Evolutionary conservation across 805 yeast genomes (phyloP), one percentile per base, ranked within the genome.

Genomic region (Metschnikowia santaceciliae): DNA sequence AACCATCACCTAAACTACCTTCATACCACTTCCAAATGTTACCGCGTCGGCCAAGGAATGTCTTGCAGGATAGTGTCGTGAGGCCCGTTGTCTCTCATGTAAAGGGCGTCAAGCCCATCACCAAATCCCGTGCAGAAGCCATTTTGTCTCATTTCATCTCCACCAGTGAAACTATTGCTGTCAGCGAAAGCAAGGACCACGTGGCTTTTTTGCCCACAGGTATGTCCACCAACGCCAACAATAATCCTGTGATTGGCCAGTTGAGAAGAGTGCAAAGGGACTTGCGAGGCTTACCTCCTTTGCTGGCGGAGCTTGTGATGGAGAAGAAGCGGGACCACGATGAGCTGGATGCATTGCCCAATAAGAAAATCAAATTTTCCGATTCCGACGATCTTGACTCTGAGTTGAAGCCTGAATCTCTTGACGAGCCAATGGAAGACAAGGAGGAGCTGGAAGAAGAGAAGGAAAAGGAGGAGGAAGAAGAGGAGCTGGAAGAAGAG

Each of bases 241-340:
- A 61, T 53, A 62, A 69, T 61, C 74, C 80, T 26, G 72, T 78
- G 17, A 59, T 74, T 54, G 74, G 87, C 51, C 96, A 88, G 70
- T 72, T 88, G 60, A 78, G 75, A 60, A 77, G 96, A 64, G 72
- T 87, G 38, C 92, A 85, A 63, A 78, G 96, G 68, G 89, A 86
- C 55, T 78, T 88, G 57, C 75, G 90, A 57, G 96, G 96, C 1
- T 75, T 88, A 51, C 92, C 95, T 8, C 95, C 96, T 35, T 60
- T 68, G 54, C 60, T 55, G 59, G 66, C 62, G 32, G 67, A 59
- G 41, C 57, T 58, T 34, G 56, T 53, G 34, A 15, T 47, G 14
- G 42, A 41, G 0, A 47, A 49, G 43, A 51, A 48, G 42, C 45
- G 50, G 17, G 48, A 40, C 4, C 48, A 42, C 11, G 55, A 52